Conservation (phyloP, 2,329 filamentous ascomycete species). For the Trichoderma brevicompactum region DNA sequence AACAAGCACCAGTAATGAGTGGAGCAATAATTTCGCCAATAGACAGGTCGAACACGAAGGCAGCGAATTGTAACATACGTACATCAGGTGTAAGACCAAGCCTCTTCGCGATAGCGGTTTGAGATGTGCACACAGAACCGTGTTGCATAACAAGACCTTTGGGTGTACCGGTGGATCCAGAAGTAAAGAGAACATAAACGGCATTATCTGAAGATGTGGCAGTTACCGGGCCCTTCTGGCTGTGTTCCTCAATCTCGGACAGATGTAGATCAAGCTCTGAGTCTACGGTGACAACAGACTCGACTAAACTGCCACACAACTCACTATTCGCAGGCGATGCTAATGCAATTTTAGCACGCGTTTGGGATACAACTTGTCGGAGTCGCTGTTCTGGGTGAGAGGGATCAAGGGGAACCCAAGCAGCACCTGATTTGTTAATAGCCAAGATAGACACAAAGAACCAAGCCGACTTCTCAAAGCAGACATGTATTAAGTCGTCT, state of each 20-base stretch:
- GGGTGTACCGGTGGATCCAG: slow-evolving; percentile 35
- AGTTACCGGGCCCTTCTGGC: neutral
- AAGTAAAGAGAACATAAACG: slow-evolving; percentile 36
- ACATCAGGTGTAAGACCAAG: slow-evolving; percentile 16
- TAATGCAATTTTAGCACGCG: slow-evolving; percentile 10
- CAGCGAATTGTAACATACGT: slow-evolving; percentile 29
- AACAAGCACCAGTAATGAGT: slow-evolving; percentile 15
- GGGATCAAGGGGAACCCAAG: slow-evolving; percentile 30
- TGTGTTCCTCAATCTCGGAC: neutral
- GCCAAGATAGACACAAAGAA: slow-evolving; percentile 32
- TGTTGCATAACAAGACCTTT: slow-evolving; percentile 36
- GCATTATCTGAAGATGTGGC: slow-evolving; percentile 22
- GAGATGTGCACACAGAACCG: slow-evolving; percentile 25
- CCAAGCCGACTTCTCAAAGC: slow-evolving; percentile 31
- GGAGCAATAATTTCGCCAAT: slow-evolving; percentile 24
- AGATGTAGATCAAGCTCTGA: slow-evolving; percentile 9
- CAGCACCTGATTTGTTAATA: slow-evolving; percentile 31
- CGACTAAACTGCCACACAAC: neutral
- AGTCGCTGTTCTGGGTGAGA: slow-evolving; percentile 27
- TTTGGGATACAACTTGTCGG: slow-evolving; percentile 18
- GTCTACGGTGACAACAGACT: slow-evolving; percentile 12
- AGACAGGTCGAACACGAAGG: slow-evolving; percentile 26
- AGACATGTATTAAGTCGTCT: slow-evolving; percentile 23
- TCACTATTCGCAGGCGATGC: neutral
- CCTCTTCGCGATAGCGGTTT: slow-evolving; percentile 25